Base-by-base conservation (phyloP, 2,329 filamentous ascomycete genomes). In the Aciculosporium take region DNA sequence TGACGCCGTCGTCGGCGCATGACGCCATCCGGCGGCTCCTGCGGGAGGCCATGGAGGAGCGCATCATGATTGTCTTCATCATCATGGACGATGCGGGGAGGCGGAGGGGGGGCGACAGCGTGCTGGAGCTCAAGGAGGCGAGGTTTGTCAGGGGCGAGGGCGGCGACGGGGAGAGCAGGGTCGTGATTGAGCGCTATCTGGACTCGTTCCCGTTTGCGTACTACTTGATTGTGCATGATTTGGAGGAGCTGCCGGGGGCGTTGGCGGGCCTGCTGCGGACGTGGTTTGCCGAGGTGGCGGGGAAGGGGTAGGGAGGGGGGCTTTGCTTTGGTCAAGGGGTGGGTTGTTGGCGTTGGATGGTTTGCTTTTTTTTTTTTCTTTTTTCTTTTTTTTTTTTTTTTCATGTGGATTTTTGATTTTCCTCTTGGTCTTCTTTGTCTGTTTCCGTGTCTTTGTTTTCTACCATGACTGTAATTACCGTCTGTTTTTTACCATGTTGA, bases 31-130 rank as follows among this genome's bases (percentile, higher is more conserved):
- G 84, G 13, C 71, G 85, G 5, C 71, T 96, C 18, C 77, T 98
- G 9, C 73, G 91, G 8, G 81, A 89, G 61, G 89, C 91, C 1
- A 79, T 87, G 54, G 88, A 95, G 60, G 85, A 95, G 63, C 73
- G 87, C 13, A 93, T 99, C 56, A 95, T 98, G 85, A 79, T 96
- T 48, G 89, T 98, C 5, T 99, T 98, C 59, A 85, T 98, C 52
- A 83, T 99, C 53, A 86, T 98, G 56, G 91, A 98, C 65, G 72
- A 76, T 51, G 66, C 63, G 17, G 53, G 55, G 25, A 59, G 57
- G n/a, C n/a, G n/a, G 49, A 60, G 59, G 50, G 59, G 59, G 56
- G 71, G 70, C 36, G 71, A 76, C 46, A 83, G 79, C 52, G 93
- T 98, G 46, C 63, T 96, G 53, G 87, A 95, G 57, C 70, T 96